These are phyloP conservation scores for Nakazawaea wickerhamii DNA, from an alignment of 805 yeast genomes.

Conservation along the genomic window DNA sequence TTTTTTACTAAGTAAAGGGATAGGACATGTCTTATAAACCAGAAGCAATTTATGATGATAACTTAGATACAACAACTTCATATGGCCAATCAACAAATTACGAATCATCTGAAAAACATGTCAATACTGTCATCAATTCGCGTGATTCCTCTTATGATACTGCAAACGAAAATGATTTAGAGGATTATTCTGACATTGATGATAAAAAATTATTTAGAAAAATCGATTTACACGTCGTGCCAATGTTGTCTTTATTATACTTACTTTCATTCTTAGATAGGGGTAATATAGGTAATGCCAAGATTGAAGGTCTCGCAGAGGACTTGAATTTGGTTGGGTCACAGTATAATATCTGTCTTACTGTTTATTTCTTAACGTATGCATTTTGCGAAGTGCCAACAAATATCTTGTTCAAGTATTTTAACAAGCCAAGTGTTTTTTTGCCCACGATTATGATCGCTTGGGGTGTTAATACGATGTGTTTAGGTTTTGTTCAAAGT, in stretches of 20 bases:
- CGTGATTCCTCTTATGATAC: not conserved
- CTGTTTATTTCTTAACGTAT: constrained; percentile 44
- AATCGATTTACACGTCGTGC: constrained; percentile 38
- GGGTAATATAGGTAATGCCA: constrained; percentile 56
- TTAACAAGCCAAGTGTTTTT: constrained; percentile 24
- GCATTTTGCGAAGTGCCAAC: constrained; percentile 34
- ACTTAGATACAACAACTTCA: not conserved
- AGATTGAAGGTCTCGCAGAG: constrained; percentile 43
- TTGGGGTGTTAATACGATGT: constrained; percentile 37
- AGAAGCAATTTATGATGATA: not conserved
- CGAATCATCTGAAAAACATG: not conserved
- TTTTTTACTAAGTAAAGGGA: not conserved
- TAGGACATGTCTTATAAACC: not conserved
- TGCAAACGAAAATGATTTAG: constrained; percentile 20
- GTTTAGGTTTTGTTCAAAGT: constrained; percentile 35
- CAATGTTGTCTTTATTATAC: constrained; percentile 37
- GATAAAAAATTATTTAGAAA: constrained; percentile 32
- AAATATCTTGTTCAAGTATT: constrained; percentile 30
- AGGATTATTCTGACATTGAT: constrained; percentile 20
- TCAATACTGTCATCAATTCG: not conserved
- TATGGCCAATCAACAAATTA: constrained; percentile 1
- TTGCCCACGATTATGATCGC: constrained; percentile 26
- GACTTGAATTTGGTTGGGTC: constrained; percentile 32
- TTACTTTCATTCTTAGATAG: constrained; percentile 46
- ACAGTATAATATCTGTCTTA: constrained; percentile 38